Evolutionary conservation across 257 asterid genomes (phyloP).

Genomic region (Primulina eburnea): DNA sequence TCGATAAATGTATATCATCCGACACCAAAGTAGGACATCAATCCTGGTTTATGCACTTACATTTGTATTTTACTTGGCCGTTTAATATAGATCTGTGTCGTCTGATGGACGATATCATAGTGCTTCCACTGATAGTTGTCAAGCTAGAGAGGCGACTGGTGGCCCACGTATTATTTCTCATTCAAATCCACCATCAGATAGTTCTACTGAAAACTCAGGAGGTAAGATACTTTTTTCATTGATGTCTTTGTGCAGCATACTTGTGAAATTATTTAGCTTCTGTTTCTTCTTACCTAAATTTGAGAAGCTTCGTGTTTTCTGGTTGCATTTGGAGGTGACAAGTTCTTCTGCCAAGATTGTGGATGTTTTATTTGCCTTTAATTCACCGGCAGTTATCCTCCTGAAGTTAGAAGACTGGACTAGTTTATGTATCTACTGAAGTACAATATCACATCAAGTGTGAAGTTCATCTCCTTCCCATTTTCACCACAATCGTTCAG

Average conservation of each 20-base stretch:
- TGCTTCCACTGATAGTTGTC: slow-evolving; percentile 31
- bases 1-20: neutral
- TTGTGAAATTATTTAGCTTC: neutral
- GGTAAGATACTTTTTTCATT: neutral
- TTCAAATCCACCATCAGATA: neutral
- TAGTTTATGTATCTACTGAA: neutral
- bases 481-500: slow-evolving; percentile 50
- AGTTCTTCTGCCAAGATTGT: neutral
- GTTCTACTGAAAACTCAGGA: neutral
- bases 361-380: neutral
- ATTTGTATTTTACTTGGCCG: slow-evolving; percentile 22
- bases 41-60: slow-evolving; percentile 11
- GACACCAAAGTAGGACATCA: slow-evolving; percentile 12
- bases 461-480: slow-evolving; percentile 14
- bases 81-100: slow-evolving; percentile 38
- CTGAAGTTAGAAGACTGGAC: neutral
- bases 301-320: neutral
- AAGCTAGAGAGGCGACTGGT: slow-evolving; percentile 23
- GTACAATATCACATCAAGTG: neutral
- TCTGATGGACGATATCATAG: slow-evolving; percentile 34
- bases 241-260: neutral
- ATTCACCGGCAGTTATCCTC: neutral
- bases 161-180: neutral
- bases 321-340: neutral
- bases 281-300: neutral